These are phyloP conservation scores for Cyberlindnera maritima DNA, from an alignment of 805 yeast species.

Conservation along the genomic window DNA sequence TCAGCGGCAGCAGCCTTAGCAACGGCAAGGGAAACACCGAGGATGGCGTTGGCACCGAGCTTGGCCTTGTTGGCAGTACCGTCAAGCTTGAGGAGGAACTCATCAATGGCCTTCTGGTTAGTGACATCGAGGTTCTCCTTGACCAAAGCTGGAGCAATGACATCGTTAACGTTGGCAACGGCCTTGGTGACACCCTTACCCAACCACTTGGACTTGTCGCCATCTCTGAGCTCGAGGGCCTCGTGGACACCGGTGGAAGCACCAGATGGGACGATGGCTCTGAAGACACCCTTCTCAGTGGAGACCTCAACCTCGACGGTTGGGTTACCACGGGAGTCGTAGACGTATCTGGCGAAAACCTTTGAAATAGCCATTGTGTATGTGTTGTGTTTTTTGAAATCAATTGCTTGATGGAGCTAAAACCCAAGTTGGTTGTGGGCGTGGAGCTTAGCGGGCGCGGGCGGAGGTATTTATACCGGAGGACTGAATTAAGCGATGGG, in stretches of 20 bases:
- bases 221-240: slow-evolving; percentile 98
- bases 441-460: slow-evolving; percentile 4
- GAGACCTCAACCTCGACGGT: slow-evolving; percentile 97
- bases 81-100: slow-evolving; percentile 81
- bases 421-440: too few species aligned
- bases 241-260: slow-evolving; percentile 99
- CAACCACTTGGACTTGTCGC: slow-evolving; percentile 95
- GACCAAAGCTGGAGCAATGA: slow-evolving; percentile 92
- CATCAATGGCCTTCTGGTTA: slow-evolving; percentile 85
- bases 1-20: slow-evolving; percentile 99
- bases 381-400: slow-evolving; percentile 1
- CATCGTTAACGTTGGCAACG: slow-evolving; percentile 90
- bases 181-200: slow-evolving; percentile 99
- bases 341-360: slow-evolving; percentile 92
- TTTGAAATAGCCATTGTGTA: slow-evolving; percentile 76
- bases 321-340: slow-evolving; percentile 99
- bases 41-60: slow-evolving; percentile 97
- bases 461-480: slow-evolving; percentile 9
- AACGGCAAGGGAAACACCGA: slow-evolving; percentile 96
- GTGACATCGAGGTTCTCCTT: slow-evolving; percentile 78
- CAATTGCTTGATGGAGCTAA: slow-evolving; percentile 3
- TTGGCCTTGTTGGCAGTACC: slow-evolving; percentile 97
- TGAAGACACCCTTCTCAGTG: slow-evolving; percentile 91
- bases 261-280: slow-evolving; percentile 98
- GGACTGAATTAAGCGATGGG: background rate